These are phyloP conservation scores for Ceratocystis huliohia DNA, from an alignment of 2,329 filamentous ascomycete species.

Conservation along the genomic window DNA sequence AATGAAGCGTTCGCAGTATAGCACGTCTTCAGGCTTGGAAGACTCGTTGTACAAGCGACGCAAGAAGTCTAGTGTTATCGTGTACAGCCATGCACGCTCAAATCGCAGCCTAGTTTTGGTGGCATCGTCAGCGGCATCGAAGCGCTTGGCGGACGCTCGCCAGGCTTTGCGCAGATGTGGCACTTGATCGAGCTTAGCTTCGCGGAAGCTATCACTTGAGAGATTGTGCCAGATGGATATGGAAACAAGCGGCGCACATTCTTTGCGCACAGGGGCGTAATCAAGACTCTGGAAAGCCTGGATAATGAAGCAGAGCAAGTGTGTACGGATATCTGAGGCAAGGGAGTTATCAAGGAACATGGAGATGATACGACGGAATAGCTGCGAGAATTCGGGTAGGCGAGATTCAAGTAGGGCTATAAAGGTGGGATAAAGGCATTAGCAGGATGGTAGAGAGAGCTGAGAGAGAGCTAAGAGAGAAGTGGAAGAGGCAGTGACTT, in stretches of 20 bases:
- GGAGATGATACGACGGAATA: slow-evolving; percentile 82
- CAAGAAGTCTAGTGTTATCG: slow-evolving; percentile 71
- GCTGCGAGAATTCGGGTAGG: slow-evolving; percentile 68
- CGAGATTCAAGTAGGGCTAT: slow-evolving; percentile 62
- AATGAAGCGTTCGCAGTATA: slow-evolving; percentile 85
- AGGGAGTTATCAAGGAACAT: slow-evolving; percentile 65
- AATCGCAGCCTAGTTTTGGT: slow-evolving; percentile 72
- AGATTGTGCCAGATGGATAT: slow-evolving; percentile 95
- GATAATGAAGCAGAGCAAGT: slow-evolving; percentile 82
- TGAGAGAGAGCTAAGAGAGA: neutral
- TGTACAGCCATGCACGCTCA: slow-evolving; percentile 87
- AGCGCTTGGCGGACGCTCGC: slow-evolving; percentile 75
- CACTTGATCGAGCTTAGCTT: slow-evolving; percentile 58
- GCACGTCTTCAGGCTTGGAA: slow-evolving; percentile 47
- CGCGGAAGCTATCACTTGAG: slow-evolving; percentile 60
- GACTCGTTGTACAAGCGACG: slow-evolving; percentile 52
- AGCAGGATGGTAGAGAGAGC: slow-evolving; percentile 9
- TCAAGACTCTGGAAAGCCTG: slow-evolving; percentile 90
- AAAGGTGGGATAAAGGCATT: slow-evolving; percentile 12
- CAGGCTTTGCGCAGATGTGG: slow-evolving; percentile 76
- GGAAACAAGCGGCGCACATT: slow-evolving; percentile 88
- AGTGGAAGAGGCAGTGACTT: slow-evolving; percentile 26
- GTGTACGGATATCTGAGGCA: slow-evolving; percentile 54
- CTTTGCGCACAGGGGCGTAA: slow-evolving; percentile 76
- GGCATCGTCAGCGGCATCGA: slow-evolving; percentile 69